These are phyloP conservation scores for Stropharia rugosoannulata DNA, from an alignment of 768 basidiomycete species.

Conservation along the genomic window DNA sequence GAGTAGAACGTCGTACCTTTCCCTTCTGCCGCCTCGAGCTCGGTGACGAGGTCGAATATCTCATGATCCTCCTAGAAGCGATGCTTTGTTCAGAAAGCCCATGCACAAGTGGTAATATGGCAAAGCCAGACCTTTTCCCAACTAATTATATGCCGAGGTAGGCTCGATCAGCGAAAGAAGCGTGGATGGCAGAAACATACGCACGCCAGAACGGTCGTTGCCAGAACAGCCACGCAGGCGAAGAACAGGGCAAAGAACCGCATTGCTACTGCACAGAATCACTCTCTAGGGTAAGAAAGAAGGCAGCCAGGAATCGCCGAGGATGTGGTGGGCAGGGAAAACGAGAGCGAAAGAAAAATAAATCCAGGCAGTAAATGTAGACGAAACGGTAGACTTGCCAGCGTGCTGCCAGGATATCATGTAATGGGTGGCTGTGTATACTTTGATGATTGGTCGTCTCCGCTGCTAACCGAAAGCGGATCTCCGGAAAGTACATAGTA, in stretches of 20 bases:
- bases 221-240: constrained; percentile 50
- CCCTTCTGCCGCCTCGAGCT: constrained; percentile 81
- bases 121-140: constrained; percentile 64
- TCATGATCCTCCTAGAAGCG: constrained; percentile 84
- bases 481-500: neutral
- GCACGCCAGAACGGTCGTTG: constrained; percentile 57
- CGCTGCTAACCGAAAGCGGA: neutral
- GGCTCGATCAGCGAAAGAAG: constrained; percentile 2
- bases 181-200: constrained; percentile 24
- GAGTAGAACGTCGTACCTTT: constrained; percentile 97
- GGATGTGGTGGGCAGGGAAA: neutral
- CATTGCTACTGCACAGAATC: constrained; percentile 36
- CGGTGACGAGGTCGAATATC: constrained; percentile 91
- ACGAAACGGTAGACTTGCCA: neutral
- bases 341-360: neutral
- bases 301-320: neutral
- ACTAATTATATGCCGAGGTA: constrained; percentile 29
- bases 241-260: constrained; percentile 44
- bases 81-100: neutral
- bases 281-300: neutral
- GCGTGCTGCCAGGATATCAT: neutral
- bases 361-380: constrained; percentile 10
- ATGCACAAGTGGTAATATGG: neutral
- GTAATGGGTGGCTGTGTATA: constrained; percentile 20
- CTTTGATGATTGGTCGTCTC: no score